A percentile compares a stretch with the other conserved stretches of the same genome.
phyloP scores from a whole-genome alignment of 768 basidiomycete genomes.

The Mycena pura region DNA sequence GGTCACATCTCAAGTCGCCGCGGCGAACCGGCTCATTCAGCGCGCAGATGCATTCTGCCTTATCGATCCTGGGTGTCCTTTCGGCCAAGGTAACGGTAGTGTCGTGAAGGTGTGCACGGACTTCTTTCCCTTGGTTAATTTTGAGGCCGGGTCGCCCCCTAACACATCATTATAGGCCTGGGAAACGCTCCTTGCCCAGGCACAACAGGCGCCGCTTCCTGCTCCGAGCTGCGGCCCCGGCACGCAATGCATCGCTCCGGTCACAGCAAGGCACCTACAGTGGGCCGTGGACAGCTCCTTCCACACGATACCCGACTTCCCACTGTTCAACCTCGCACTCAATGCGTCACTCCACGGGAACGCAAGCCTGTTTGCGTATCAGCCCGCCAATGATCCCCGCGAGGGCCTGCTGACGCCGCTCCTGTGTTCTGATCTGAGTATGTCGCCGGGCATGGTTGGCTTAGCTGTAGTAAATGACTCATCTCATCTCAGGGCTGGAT shows the following conservation, averaged over 20 bases:
- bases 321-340: constrained; percentile 8
- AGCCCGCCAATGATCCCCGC: neutral
- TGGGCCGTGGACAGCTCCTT: no score
- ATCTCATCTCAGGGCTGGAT: neutral
- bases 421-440: constrained; percentile 16
- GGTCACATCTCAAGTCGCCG: constrained; percentile 14
- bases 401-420: constrained; percentile 2
- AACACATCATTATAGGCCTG: neutral
- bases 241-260: constrained; percentile 4
- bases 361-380: constrained; percentile 9
- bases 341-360: constrained; percentile 9
- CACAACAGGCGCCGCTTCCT: neutral
- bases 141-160: neutral
- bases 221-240: neutral
- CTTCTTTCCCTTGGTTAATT: no score
- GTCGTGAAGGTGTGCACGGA: constrained; percentile 44
- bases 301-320: constrained; percentile 11
- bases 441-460: neutral
- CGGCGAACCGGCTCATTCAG: constrained; percentile 21
- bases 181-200: constrained; percentile 4
- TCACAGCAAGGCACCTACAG: constrained; percentile 9
- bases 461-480: neutral
- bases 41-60: constrained; percentile 28
- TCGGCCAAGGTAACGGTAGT: constrained; percentile 28
- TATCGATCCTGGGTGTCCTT: constrained; percentile 23